Evolutionary conservation across 164 flowering plant species (phyloP).

Genomic region (Umbilicus rupestris): DNA sequence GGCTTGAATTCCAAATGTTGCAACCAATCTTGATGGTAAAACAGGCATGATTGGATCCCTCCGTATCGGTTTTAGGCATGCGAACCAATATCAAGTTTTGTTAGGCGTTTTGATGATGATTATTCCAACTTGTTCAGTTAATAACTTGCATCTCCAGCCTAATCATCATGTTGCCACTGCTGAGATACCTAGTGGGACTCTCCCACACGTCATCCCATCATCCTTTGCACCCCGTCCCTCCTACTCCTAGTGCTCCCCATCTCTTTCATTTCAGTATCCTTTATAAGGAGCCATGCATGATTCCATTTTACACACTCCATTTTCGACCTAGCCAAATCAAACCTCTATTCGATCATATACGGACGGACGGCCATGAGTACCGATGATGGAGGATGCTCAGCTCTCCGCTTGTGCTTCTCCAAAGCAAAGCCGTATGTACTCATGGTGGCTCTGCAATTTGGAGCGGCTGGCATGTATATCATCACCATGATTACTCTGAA

Average conservation of each 20-base stretch:
- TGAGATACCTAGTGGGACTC: neutral
- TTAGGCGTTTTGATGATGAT: too few relatives aligned
- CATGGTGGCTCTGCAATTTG: slow-evolving; percentile 9
- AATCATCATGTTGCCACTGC: neutral
- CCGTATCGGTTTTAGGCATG: too few relatives aligned
- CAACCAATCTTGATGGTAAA: too few relatives aligned
- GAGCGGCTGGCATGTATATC: slow-evolving; percentile 11
- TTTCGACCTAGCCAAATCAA: too few relatives aligned
- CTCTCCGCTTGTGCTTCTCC: neutral
- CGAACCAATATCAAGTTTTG: too few relatives aligned
- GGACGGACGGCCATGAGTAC: neutral
- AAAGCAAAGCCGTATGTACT: slow-evolving; percentile 7
- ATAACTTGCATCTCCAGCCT: neutral
- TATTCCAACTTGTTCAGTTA: neutral
- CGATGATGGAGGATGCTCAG: neutral
- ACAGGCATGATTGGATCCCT: too few relatives aligned
- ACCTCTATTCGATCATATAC: neutral
- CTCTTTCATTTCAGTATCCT: neutral
- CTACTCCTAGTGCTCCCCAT: neutral
- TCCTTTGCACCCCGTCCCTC: neutral
- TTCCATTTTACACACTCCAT: neutral
- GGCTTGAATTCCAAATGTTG: too few relatives aligned
- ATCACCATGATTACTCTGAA: slow-evolving; percentile 10
- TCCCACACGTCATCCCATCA: slow-evolving; percentile 8
- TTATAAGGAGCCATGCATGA: neutral